Evolutionary conservation across 768 basidiomycete species (phyloP).

Genomic region (Leccinum longicurvipes): DNA sequence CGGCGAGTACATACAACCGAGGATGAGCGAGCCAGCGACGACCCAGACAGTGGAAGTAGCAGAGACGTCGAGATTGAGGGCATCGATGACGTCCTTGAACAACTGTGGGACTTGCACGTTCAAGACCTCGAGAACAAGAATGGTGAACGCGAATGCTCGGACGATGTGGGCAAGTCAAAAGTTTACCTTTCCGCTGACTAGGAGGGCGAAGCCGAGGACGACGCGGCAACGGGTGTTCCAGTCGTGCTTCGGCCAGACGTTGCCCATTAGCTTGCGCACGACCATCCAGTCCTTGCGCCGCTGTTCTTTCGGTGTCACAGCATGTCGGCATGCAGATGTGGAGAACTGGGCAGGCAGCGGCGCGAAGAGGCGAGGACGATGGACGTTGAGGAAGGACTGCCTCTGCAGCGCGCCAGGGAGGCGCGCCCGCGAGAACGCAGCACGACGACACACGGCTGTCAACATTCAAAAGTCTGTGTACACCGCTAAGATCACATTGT

Average conservation of each 20-base stretch:
- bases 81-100: constrained; percentile 90
- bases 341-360: constrained; percentile 10
- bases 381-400: constrained; percentile 6
- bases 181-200: constrained; percentile 82
- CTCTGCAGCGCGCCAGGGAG: constrained; percentile 1
- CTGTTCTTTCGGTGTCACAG: constrained; percentile 42
- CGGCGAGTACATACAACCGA: constrained; percentile 71
- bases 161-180: background rate
- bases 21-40: constrained; percentile 82
- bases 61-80: constrained; percentile 80
- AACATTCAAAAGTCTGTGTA: constrained; percentile 20
- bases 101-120: constrained; percentile 98
- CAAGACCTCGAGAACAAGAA: constrained; percentile 52
- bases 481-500: background rate
- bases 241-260: constrained; percentile 91
- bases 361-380: background rate
- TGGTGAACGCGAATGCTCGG: background rate
- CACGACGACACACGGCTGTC: constrained; percentile 22
- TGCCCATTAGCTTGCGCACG: constrained; percentile 73
- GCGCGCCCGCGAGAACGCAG: constrained; percentile 11
- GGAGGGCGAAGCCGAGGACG: constrained; percentile 71
- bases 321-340: constrained; percentile 17
- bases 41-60: constrained; percentile 81
- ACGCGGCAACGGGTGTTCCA: constrained; percentile 82
- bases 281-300: constrained; percentile 84